Percentiles rank a stretch among this genome's conserved stretches.
phyloP scores from a whole-genome alignment of 148 eudicot genomes.

The Dysphania ambrosioides region DNA sequence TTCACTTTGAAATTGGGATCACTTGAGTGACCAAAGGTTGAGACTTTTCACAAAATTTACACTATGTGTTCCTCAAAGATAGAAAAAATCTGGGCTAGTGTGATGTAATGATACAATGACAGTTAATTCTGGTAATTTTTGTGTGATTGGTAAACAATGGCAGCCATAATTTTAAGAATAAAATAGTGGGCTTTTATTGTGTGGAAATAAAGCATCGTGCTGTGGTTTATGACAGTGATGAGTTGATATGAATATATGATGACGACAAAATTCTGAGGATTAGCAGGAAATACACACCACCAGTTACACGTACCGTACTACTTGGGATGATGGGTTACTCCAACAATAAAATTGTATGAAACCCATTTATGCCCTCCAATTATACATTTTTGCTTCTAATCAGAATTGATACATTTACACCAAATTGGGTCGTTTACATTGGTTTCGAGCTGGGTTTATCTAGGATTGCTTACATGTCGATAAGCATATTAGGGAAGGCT shows the following conservation, averaged over 20 bases:
- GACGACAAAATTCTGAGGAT: slow-evolving; percentile 10
- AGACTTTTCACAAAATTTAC: background rate
- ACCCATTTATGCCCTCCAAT: no score
- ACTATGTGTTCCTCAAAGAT: background rate
- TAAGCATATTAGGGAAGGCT: no score
- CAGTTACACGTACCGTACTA: background rate
- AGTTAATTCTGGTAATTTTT: slow-evolving; percentile 22
- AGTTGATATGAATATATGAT: background rate
- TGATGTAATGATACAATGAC: background rate
- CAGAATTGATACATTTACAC: no score
- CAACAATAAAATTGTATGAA: no score
- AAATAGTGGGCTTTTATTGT: background rate
- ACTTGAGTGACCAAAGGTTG: background rate
- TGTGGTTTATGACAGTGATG: background rate
- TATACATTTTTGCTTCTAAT: no score
- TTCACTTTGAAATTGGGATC: background rate
- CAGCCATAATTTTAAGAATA: background rate
- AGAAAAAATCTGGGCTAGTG: slow-evolving; percentile 4
- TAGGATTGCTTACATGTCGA: no score
- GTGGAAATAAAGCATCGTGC: background rate
- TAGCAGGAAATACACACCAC: slow-evolving; percentile 24
- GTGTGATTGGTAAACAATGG: slow-evolving; percentile 7
- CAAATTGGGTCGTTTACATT: no score
- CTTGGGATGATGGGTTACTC: background rate
- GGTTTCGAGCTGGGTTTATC: no score